These are phyloP conservation scores for Calamus simplicifolius DNA, from an alignment of 176 grass and related monocot genomes.

Conservation along the genomic window DNA sequence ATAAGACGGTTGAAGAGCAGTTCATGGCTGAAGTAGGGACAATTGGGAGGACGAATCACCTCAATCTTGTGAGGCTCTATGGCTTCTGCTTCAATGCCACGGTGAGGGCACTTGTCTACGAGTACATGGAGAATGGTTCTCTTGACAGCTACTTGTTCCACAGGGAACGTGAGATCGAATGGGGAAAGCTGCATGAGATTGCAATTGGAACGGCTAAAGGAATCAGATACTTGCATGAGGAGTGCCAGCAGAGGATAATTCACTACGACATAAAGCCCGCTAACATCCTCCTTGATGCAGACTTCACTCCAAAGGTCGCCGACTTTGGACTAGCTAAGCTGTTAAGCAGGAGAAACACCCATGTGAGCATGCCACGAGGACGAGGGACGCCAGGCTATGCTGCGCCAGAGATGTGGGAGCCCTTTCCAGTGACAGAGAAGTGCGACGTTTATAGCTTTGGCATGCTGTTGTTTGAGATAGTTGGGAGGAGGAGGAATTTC, in stretches of 20 bases:
- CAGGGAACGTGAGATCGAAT: neutral
- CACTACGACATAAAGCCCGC: conserved; percentile 9
- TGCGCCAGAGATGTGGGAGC: conserved; percentile 3
- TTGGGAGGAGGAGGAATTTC: conserved; percentile 4
- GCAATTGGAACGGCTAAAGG: conserved; percentile 1
- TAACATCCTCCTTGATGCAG: neutral
- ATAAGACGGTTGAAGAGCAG: neutral
- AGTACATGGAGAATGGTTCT: conserved; percentile 4
- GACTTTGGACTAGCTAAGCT: conserved; percentile 12
- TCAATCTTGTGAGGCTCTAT: too few relatives aligned
- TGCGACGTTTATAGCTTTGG: conserved; percentile 11
- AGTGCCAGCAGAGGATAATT: conserved; percentile 5
- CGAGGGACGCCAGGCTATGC: conserved; percentile 3
- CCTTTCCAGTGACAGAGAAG: neutral
- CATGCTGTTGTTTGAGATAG: conserved; percentile 9
- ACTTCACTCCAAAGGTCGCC: conserved; percentile 3
- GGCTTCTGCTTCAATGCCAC: neutral
- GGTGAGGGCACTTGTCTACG: neutral
- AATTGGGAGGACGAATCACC: too few relatives aligned
- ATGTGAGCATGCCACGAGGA: neutral
- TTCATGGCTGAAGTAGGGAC: too few relatives aligned
- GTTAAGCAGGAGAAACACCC: neutral
- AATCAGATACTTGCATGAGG: conserved; percentile 6
- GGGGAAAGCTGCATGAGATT: neutral
- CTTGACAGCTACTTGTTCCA: neutral